Evolutionary conservation across 495 filamentous ascomycete species (phyloP), one percentile per base, ranked within the genome.

Genomic region (Daldinia vernicosa): DNA sequence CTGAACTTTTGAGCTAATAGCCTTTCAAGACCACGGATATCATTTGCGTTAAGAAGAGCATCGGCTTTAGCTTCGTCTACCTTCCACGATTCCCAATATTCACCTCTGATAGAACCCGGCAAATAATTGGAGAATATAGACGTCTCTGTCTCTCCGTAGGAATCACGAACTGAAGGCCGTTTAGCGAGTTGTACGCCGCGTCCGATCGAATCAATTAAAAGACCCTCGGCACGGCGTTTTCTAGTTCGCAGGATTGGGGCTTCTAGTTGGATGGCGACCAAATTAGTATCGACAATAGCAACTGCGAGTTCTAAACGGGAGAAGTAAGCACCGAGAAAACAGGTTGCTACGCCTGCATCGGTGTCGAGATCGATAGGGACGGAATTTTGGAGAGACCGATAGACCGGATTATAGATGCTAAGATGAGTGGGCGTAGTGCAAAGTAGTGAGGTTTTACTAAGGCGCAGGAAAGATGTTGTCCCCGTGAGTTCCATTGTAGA

Each of bases 151-250:
- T 71, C 19, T 28, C 59, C 19, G 24, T 52, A 33, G 6, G 63
- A 15, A 33, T 67, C 19, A 70, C 72, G 60, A 47, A 30, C 15
- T n/a, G 55, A 59, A 51, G 47, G 12, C 69, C 68, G 58, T 75
- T 74, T 64, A 66, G 72, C 15, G 71, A 60, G 11, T 17, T 70
- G 75, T 40, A 84, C 72, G 6, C 84, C 84, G n/a, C 88, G 87
- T 4, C 90, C 89, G 69, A 93, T 88, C 0, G 91, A 89, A 72
- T 92, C 89, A 26, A 91, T 89, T 28, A 93, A 77, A 22, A 92
- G 81, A 15, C 91, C 91, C 59, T 89, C 86, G 15, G 88, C 84
- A 8, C 88, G 86, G 6, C 89, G 83, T 77, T 91, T 91, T 30
- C 82, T 83, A 11, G 83, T 81, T n/a, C 79, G 84, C 70, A 69